Percentiles rank a stretch among this genome's conserved stretches.
phyloP scores from a whole-genome alignment of 768 basidiomycete species.

The Multifurca ochricompacta region DNA sequence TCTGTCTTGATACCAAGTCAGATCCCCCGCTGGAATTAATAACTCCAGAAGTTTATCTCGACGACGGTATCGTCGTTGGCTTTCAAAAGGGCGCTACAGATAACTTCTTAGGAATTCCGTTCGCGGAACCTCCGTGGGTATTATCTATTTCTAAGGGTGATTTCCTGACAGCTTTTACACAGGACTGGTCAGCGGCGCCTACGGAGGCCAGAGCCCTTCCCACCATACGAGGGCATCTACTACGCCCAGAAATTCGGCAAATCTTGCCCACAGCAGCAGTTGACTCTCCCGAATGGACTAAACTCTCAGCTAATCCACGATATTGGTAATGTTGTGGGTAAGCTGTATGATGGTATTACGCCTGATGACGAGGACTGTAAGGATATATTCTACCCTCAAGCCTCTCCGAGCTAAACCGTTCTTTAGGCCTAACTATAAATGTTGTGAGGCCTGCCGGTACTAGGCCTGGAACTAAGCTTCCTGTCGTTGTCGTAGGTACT shows the following conservation, averaged over 20 bases:
- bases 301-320: not conserved
- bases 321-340: not conserved
- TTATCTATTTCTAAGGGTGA: not conserved
- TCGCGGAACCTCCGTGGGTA: slow-evolving; percentile 33
- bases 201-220: slow-evolving; percentile 24
- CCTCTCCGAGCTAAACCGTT: not conserved
- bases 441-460: slow-evolving; percentile 20
- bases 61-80: slow-evolving; percentile 28
- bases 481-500: slow-evolving; percentile 23
- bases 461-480: slow-evolving; percentile 12
- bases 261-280: slow-evolving; percentile 25
- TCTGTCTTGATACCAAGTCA: not conserved
- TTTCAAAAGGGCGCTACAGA: slow-evolving; percentile 22
- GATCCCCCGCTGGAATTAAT: not conserved
- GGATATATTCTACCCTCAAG: not conserved
- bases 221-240: slow-evolving; percentile 20
- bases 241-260: slow-evolving; percentile 20
- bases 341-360: not conserved
- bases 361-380: slow-evolving; percentile 23
- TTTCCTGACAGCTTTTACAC: not conserved
- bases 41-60: slow-evolving; percentile 24
- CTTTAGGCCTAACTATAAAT: slow-evolving; percentile 24
- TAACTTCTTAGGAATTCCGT: slow-evolving; percentile 36
- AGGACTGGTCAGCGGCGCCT: slow-evolving; percentile 34
- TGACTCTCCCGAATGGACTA: slow-evolving; percentile 10